Conservation (phyloP, 148 eudicot species). For the Linanthus parryae region DNA sequence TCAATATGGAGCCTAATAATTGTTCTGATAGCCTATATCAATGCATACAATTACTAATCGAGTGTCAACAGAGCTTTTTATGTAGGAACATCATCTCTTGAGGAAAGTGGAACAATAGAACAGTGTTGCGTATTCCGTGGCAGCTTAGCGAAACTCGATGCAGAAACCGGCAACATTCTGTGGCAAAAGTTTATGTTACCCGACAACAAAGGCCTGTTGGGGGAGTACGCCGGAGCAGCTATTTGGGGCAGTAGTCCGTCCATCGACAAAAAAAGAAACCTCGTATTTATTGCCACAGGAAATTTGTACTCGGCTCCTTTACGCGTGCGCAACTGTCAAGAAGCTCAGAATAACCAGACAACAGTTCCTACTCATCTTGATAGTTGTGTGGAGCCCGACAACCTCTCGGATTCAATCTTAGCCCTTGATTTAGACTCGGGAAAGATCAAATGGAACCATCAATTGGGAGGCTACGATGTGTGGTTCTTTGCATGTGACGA, state of each 20-base stretch:
- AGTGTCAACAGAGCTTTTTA: slow-evolving; percentile 46
- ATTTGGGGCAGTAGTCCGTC: slow-evolving; percentile 71
- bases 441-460: slow-evolving; percentile 40
- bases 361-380: slow-evolving; percentile 27
- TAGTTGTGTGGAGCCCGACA: slow-evolving; percentile 40
- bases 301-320: slow-evolving; percentile 55
- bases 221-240: slow-evolving; percentile 48
- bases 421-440: slow-evolving; percentile 43
- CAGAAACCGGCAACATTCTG: slow-evolving; percentile 30
- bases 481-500: slow-evolving; percentile 42
- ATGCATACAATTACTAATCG: too few relatives aligned
- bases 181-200: slow-evolving; percentile 61
- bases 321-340: slow-evolving; percentile 31
- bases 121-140: slow-evolving; percentile 58
- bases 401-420: slow-evolving; percentile 43
- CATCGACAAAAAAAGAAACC: slow-evolving; percentile 35
- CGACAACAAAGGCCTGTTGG: slow-evolving; percentile 27
- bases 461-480: slow-evolving; percentile 65
- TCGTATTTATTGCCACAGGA: slow-evolving; percentile 56
- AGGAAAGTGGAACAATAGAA: slow-evolving; percentile 27
- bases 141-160: slow-evolving; percentile 42
- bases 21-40: too few relatives aligned
- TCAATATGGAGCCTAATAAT: too few relatives aligned
- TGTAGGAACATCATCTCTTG: slow-evolving; percentile 52
- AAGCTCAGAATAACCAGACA: slow-evolving; percentile 32